Evolutionary conservation across 2,329 filamentous ascomycete species (phyloP).

Genomic region (Dothistroma septosporum): DNA sequence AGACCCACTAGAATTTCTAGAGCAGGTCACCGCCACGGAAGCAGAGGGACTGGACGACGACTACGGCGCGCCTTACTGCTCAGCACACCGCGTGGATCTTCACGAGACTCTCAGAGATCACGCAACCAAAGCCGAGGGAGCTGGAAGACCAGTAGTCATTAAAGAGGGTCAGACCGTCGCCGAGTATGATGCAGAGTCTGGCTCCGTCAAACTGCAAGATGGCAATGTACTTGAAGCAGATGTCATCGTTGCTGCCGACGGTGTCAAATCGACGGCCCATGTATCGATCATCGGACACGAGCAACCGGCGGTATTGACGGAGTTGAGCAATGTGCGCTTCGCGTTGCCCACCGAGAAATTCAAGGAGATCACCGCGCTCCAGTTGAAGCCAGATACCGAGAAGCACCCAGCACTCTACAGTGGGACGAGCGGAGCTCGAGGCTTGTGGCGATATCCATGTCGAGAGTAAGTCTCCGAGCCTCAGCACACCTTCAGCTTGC

Average conservation of each 20-base stretch:
- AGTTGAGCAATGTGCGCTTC: slow-evolving; percentile 10
- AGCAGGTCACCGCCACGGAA: neutral
- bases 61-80: slow-evolving; percentile 7
- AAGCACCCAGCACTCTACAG: neutral
- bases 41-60: neutral
- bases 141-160: neutral
- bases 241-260: slow-evolving; percentile 6
- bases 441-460: slow-evolving; percentile 6
- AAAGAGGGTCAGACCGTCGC: neutral
- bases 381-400: neutral
- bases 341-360: slow-evolving; percentile 6
- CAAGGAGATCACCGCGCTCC: neutral
- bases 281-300: slow-evolving; percentile 2
- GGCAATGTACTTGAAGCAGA: neutral
- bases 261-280: slow-evolving; percentile 4
- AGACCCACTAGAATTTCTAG: neutral
- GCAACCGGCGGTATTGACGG: slow-evolving; percentile 1
- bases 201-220: slow-evolving; percentile 1
- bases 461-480: slow-evolving; percentile 1
- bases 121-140: neutral
- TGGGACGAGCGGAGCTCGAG: neutral
- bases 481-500: neutral
- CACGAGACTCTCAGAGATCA: neutral
- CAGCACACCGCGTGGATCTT: slow-evolving; percentile 7
- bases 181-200: neutral